phyloP scores from a whole-genome alignment of 805 yeast genomes.

The Candida caryicola region DNA sequence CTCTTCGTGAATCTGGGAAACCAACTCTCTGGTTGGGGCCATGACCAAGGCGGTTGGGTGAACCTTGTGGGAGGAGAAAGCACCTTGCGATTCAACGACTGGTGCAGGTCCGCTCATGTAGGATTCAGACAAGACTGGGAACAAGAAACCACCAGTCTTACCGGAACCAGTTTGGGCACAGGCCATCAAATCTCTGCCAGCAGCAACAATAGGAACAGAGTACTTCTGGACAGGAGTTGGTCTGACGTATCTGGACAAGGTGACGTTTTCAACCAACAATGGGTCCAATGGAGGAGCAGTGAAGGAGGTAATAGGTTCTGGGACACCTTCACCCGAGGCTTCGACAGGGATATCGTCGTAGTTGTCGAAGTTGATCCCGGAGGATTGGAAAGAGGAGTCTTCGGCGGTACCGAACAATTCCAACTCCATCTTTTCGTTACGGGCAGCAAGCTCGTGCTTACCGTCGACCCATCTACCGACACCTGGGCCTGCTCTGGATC shows the following conservation, averaged over 20 bases:
- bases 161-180: conserved; percentile 99
- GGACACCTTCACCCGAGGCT: conserved; percentile 92
- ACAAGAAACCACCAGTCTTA: conserved; percentile 98
- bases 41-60: conserved; percentile 91
- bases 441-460: conserved; percentile 77
- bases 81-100: conserved; percentile 44
- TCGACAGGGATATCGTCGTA: conserved; percentile 99
- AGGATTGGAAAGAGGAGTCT: conserved; percentile 75
- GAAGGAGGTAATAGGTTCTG: conserved; percentile 86
- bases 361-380: conserved; percentile 98
- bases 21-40: conserved; percentile 99
- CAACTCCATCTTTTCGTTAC: conserved; percentile 65
- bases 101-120: conserved; percentile 84
- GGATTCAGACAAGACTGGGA: conserved; percentile 94
- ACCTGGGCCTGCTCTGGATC: conserved; percentile 39
- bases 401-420: conserved; percentile 81
- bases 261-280: conserved; percentile 82
- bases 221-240: conserved; percentile 97
- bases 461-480: conserved; percentile 88
- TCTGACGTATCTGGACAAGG: conserved; percentile 82
- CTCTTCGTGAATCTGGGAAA: conserved; percentile 93
- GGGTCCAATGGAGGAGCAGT: conserved; percentile 89
- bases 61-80: conserved; percentile 70
- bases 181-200: conserved; percentile 91
- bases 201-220: conserved; percentile 88